Conservation (phyloP, 1,284 basidiomycete genomes). For the Rhizoctonia solani region DNA sequence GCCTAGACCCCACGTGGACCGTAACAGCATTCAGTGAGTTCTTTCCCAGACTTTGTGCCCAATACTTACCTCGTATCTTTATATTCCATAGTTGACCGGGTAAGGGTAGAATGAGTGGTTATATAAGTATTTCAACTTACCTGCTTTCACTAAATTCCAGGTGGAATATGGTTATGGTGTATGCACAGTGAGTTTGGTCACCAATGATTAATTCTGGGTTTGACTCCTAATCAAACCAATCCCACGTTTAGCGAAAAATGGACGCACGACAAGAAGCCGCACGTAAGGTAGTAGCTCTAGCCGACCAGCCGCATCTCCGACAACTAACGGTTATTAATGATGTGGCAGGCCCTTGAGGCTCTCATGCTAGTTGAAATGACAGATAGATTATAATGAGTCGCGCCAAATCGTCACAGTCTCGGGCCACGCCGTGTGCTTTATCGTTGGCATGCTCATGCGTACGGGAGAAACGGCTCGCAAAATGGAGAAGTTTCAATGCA, state of each 20-base stretch:
- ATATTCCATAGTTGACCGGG: conserved; percentile 31
- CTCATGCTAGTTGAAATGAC: conserved; percentile 15
- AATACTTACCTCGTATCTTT: conserved; percentile 12
- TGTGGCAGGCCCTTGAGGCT: conserved; percentile 17
- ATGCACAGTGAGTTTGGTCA: conserved; percentile 18
- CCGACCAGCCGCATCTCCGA: conserved; percentile 2
- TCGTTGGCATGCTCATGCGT: neutral
- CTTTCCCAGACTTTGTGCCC: neutral
- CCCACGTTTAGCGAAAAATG: conserved; percentile 16
- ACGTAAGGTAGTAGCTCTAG: conserved; percentile 11
- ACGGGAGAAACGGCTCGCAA: conserved; percentile 23
- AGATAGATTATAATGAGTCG: neutral
- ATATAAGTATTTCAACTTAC: conserved; percentile 24
- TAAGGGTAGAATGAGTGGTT: conserved; percentile 12
- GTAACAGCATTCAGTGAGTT: conserved; percentile 31
- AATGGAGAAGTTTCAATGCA: conserved; percentile 25
- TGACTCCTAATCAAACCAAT: neutral
- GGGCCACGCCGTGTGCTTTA: neutral
- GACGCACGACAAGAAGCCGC: conserved; percentile 32
- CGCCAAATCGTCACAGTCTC: neutral
- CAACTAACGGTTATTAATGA: conserved; percentile 12
- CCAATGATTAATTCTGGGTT: neutral
- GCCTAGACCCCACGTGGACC: conserved; percentile 32
- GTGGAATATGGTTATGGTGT: conserved; percentile 31
- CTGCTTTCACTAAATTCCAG: neutral